Conservation (phyloP, 148 eudicot genomes). For the Heliamphora exappendiculata region DNA sequence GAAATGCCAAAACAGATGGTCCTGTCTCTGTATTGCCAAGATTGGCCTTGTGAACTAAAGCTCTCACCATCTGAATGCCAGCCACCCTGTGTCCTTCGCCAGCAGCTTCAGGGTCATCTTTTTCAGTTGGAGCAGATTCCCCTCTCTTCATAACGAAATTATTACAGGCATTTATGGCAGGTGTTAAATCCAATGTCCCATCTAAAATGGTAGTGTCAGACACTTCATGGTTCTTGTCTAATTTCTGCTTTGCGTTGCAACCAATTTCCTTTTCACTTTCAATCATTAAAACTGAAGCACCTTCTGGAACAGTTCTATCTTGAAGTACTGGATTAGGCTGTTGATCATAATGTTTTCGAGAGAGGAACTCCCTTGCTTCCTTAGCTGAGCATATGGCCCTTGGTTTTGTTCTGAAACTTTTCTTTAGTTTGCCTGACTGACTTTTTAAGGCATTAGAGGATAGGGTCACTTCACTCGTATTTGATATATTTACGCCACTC, state of each 20-base stretch:
- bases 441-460: slow-evolving; percentile 17
- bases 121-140: slow-evolving; percentile 5
- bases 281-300: not conserved
- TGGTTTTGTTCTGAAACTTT: slow-evolving; percentile 34
- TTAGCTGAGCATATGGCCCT: slow-evolving; percentile 62
- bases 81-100: not conserved
- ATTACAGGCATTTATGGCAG: slow-evolving; percentile 8
- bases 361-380: slow-evolving; percentile 84
- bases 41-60: too few species aligned
- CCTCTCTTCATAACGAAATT: slow-evolving; percentile 9
- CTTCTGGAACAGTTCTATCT: slow-evolving; percentile 14
- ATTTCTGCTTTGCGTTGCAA: slow-evolving; percentile 11
- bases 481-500: slow-evolving; percentile 8
- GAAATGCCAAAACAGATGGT: not conserved
- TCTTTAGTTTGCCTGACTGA: slow-evolving; percentile 14
- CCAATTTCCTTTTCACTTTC: slow-evolving; percentile 7
- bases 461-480: slow-evolving; percentile 10
- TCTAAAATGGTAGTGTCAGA: slow-evolving; percentile 15
- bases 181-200: slow-evolving; percentile 13
- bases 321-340: slow-evolving; percentile 14
- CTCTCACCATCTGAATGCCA: too few species aligned
- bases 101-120: slow-evolving; percentile 9
- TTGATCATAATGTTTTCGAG: slow-evolving; percentile 30
- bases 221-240: slow-evolving; percentile 19
- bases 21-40: too few species aligned